Conservation (phyloP, 805 yeast species). For the Kazachstania psychrophila region DNA sequence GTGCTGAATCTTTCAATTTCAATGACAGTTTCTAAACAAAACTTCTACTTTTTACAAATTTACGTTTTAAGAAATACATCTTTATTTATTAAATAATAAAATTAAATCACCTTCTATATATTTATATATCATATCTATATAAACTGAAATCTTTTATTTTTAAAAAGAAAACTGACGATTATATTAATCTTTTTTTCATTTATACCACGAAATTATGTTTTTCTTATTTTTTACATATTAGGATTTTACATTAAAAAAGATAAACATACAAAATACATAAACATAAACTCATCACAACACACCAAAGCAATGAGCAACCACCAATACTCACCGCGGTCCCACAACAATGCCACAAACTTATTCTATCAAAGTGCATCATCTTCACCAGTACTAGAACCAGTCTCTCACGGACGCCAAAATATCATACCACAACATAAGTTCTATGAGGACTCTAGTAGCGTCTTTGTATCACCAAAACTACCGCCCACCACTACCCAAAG, state of each 20-base stretch:
- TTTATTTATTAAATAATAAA: too few species aligned
- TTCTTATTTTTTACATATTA: too few species aligned
- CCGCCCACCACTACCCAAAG: too few species aligned
- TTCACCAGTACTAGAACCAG: not conserved
- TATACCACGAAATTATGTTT: too few species aligned
- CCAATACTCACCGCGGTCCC: not conserved
- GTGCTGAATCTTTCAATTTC: conserved; percentile 53
- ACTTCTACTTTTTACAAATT: too few species aligned
- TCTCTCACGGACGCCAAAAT: not conserved
- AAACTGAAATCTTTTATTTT: too few species aligned
- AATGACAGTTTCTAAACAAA: conserved; percentile 81
- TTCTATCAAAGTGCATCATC: conserved; percentile 3
- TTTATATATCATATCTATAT: too few species aligned
- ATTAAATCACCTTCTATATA: too few species aligned
- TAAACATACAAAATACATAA: not conserved
- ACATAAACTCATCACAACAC: not conserved
- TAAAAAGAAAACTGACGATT: too few species aligned
- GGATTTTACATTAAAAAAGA: not conserved
- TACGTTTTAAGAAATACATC: too few species aligned
- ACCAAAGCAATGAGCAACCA: too few species aligned
- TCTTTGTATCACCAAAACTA: not conserved
- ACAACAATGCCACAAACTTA: not conserved
- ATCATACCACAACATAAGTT: not conserved
- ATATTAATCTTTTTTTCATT: not conserved
- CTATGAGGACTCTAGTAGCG: not conserved